Base-by-base conservation (phyloP, 2,329 filamentous ascomycete species). In the Dactylellina cionopaga region DNA sequence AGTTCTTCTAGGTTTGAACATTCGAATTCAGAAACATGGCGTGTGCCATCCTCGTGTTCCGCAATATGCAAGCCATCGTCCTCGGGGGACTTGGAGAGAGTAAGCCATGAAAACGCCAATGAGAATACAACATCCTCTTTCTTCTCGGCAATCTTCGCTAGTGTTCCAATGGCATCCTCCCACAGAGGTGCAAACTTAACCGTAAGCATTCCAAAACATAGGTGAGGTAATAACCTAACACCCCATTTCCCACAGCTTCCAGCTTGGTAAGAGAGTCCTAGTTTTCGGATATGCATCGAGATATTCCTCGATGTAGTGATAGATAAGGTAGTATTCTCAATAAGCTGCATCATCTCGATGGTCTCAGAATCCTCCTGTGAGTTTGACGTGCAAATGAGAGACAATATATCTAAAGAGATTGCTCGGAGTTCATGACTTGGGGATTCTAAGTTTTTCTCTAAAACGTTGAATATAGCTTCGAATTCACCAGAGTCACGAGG, bases 111-210 rank as follows among this genome's bases (percentile, higher is more conserved):
- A 77, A 97, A 91, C 0, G 90, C 89, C 55, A 94, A 83, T 1
- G 87, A 84, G 1, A 89, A 87, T 35, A 97, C 84, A 15, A 85
- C 83, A 29, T 89, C 88, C 78, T 97, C 92, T 19, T 90, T 89
- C 19, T 85, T 85, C 75, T 91, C 85, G 17, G 88, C 86, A 59
- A 99, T 88, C 55, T 89, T 85, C 77, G 92, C 90, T 77, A 99
- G 81, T 0, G 91, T 88, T 60, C 88, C 86, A 54, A 90, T 87
- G 0, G 91, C 87, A 77, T 96, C 92, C 71, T 96, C 91, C 91
- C 94, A 97, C 4, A 96, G 84, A 33, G 92, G 92, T 0, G 92
- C 87, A 75, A 97, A 84, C 76, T 90, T 91, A 51, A 96, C 88
- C 0, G 93, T 95, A 70, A 98, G 85, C 80, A 77, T 39, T 2